Evolutionary conservation across 1,284 basidiomycete genomes (phyloP).

Genomic region (Pholiota adiposa): DNA sequence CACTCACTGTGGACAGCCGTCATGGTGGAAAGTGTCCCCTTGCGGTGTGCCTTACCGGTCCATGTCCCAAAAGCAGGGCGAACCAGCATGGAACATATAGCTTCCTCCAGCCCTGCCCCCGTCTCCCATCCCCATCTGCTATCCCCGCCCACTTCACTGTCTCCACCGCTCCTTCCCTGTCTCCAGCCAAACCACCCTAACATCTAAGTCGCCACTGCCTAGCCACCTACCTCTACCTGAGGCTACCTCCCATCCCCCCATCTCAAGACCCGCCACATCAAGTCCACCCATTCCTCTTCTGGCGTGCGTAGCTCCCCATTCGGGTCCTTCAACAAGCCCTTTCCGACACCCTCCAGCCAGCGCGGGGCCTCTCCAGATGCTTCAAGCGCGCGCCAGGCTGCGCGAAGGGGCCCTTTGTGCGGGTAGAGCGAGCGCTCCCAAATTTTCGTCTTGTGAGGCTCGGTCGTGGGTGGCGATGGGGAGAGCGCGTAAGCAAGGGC

Average conservation of each 20-base stretch:
- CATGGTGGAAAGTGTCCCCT: no score
- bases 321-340: conserved; percentile 61
- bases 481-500: conserved; percentile 44
- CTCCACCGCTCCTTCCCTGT: background rate
- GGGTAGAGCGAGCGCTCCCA: conserved; percentile 66
- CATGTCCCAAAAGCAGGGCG: no score
- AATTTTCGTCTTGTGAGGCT: conserved; percentile 21
- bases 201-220: no score
- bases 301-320: conserved; percentile 33
- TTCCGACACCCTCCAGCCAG: conserved; percentile 67
- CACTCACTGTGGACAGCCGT: no score
- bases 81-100: no score
- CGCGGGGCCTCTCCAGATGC: conserved; percentile 54
- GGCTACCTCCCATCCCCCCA: conserved; percentile 34
- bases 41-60: no score
- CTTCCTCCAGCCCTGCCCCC: no score
- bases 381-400: conserved; percentile 64
- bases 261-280: conserved; percentile 54
- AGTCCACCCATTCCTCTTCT: conserved; percentile 62
- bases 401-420: conserved; percentile 52
- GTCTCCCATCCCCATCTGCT: no score
- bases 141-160: no score
- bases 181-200: conserved; percentile 1
- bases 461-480: background rate
- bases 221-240: background rate